Percentiles rank a stretch among this genome's conserved stretches.
Evolutionary conservation across 192 early-diverging fungal species (phyloP).

Genomic region (Kickxella alabastrina): DNA sequence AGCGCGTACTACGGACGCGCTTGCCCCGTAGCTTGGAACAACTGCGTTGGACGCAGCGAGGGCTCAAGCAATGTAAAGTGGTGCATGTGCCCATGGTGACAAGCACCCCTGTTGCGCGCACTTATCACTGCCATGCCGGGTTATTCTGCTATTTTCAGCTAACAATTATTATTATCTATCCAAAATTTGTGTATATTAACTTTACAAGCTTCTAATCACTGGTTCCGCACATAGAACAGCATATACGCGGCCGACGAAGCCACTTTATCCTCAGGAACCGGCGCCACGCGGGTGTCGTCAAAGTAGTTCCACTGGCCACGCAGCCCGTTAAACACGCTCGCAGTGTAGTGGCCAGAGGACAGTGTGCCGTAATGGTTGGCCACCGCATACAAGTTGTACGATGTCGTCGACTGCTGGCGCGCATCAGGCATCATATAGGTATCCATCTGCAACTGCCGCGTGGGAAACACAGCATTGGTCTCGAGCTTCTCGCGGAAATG

Average conservation of each 20-base stretch:
- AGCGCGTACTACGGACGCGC: no score
- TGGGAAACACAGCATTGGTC: constrained; percentile 79
- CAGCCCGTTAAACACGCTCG: constrained; percentile 61
- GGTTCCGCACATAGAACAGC: constrained; percentile 39
- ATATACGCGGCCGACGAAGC: constrained; percentile 42
- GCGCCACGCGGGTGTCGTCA: constrained; percentile 72
- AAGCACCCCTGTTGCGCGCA: no score
- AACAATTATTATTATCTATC: no score
- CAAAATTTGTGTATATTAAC: no score
- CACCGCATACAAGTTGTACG: constrained; percentile 79
- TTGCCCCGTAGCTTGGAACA: no score
- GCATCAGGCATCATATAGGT: constrained; percentile 46
- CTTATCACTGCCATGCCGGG: no score
- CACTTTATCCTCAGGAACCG: constrained; percentile 30
- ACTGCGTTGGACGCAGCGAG: no score
- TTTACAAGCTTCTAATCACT: no score
- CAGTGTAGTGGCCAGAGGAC: constrained; percentile 76
- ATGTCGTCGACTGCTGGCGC: constrained; percentile 8
- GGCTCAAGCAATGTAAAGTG: no score
- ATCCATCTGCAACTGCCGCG: constrained; percentile 59
- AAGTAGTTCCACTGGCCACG: constrained; percentile 76
- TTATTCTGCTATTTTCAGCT: no score
- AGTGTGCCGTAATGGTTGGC: constrained; percentile 77
- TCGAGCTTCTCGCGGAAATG: constrained; percentile 93
- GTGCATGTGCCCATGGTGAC: no score